These are phyloP conservation scores for Chrysoporthe deuterocubensis DNA, from an alignment of 2,329 filamentous ascomycete species.

Conservation along the genomic window DNA sequence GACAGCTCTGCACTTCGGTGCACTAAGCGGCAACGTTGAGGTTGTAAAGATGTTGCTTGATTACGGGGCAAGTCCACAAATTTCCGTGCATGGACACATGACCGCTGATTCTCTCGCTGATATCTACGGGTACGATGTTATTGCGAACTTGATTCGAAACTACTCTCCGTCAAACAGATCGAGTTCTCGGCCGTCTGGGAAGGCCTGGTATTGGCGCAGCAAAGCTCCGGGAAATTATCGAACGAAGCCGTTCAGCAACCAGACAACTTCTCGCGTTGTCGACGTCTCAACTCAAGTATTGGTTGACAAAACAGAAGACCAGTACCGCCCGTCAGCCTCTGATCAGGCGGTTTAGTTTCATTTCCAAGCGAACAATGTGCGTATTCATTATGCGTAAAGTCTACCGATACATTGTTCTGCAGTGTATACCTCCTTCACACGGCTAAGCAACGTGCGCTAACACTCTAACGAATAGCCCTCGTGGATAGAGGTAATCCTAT, in stretches of 20 bases:
- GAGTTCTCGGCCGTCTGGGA: too few relatives aligned
- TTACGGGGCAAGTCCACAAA: neutral
- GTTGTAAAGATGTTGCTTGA: neutral
- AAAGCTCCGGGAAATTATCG: too few relatives aligned
- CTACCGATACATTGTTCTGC: neutral
- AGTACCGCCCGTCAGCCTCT: neutral
- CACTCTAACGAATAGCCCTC: neutral
- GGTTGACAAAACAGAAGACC: neutral
- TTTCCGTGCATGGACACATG: neutral
- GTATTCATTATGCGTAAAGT: neutral
- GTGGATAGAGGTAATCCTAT: neutral
- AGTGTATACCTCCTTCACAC: neutral
- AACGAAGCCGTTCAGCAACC: too few relatives aligned
- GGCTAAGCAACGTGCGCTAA: neutral
- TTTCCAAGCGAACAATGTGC: neutral
- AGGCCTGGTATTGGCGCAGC: too few relatives aligned
- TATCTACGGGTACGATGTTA: neutral
- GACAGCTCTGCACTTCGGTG: neutral
- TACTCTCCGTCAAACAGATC: too few relatives aligned
- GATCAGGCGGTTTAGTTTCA: neutral
- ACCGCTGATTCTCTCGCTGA: conserved; percentile 8
- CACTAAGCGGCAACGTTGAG: neutral
- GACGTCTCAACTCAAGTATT: neutral
- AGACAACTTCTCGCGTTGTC: too few relatives aligned
- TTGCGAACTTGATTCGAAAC: conserved; percentile 5